phyloP scores from a whole-genome alignment of 1,284 basidiomycete species.

The Austroboletus niveus region DNA sequence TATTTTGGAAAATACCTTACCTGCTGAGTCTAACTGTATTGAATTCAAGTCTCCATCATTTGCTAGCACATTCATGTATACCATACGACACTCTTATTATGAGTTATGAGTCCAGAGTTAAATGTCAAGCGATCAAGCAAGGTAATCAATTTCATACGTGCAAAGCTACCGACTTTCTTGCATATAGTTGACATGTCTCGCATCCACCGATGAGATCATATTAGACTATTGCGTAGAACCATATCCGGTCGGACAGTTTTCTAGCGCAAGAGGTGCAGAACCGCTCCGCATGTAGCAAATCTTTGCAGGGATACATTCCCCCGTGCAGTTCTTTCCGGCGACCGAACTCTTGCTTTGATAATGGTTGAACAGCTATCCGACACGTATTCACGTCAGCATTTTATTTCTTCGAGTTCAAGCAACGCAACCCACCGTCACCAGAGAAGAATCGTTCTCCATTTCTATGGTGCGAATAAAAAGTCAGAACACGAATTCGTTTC shows the following conservation, averaged over 20 bases:
- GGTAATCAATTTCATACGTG: no score
- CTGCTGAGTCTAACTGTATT: no score
- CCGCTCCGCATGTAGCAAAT: constrained; percentile 45
- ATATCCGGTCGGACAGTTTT: constrained; percentile 37
- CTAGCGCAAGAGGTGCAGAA: constrained; percentile 28
- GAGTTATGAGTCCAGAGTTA: no score
- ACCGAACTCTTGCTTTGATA: constrained; percentile 39
- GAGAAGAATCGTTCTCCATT: constrained; percentile 34
- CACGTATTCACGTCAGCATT: background rate
- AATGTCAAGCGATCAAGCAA: no score
- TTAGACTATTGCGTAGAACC: constrained; percentile 45
- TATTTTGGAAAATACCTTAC: no score
- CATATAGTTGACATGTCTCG: no score
- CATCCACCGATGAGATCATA: no score
- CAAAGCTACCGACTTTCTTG: no score
- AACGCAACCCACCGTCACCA: background rate
- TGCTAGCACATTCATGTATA: no score
- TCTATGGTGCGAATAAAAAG: constrained; percentile 9
- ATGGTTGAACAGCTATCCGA: constrained; percentile 32
- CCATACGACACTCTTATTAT: no score
- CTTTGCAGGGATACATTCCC: constrained; percentile 38
- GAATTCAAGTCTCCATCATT: no score
- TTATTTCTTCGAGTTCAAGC: background rate
- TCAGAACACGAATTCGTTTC: background rate
- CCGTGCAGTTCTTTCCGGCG: constrained; percentile 29